A percentile compares a stretch with the other conserved stretches of the same genome.
These are phyloP conservation scores for Jackrogersella multiformis DNA, from an alignment of 495 filamentous ascomycete genomes.

Conservation along the genomic window DNA sequence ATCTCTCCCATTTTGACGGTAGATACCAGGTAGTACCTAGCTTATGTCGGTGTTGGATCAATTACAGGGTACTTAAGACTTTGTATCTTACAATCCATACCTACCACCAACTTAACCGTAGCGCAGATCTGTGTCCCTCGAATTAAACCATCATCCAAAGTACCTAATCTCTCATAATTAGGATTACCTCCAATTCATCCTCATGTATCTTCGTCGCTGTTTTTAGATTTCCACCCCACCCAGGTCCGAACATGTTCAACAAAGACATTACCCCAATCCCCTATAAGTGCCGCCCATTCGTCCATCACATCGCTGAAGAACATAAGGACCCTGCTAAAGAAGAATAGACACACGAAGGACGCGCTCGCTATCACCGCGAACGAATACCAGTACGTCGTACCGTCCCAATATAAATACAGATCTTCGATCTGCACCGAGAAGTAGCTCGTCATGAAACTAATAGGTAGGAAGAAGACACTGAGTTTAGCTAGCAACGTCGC, in stretches of 20 bases:
- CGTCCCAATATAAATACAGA: constrained; percentile 65
- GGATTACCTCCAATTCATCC: too few relatives aligned
- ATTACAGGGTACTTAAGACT: too few relatives aligned
- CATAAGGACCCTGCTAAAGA: constrained; percentile 60
- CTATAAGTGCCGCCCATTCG: constrained; percentile 39
- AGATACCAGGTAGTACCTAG: too few relatives aligned
- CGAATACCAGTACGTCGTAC: constrained; percentile 73
- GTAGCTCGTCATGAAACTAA: constrained; percentile 85
- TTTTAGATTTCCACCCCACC: constrained; percentile 18
- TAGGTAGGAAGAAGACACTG: constrained; percentile 84
- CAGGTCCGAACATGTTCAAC: constrained; percentile 1
- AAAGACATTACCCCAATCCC: constrained; percentile 23
- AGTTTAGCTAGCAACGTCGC: constrained; percentile 86
- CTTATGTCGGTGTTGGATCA: too few relatives aligned
- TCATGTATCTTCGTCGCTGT: constrained; percentile 30
- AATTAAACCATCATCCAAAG: too few relatives aligned
- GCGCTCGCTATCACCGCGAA: constrained; percentile 74
- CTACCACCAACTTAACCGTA: too few relatives aligned
- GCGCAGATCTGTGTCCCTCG: constrained; percentile 1
- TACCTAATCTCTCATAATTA: too few relatives aligned
- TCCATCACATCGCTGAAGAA: constrained; percentile 62
- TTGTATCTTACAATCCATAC: too few relatives aligned
- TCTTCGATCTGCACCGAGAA: constrained; percentile 77
- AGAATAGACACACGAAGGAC: constrained; percentile 67
- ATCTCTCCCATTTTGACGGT: too few relatives aligned